These are phyloP conservation scores for Lentinula sp. DNA, from an alignment of 768 basidiomycete species.

Conservation along the genomic window DNA sequence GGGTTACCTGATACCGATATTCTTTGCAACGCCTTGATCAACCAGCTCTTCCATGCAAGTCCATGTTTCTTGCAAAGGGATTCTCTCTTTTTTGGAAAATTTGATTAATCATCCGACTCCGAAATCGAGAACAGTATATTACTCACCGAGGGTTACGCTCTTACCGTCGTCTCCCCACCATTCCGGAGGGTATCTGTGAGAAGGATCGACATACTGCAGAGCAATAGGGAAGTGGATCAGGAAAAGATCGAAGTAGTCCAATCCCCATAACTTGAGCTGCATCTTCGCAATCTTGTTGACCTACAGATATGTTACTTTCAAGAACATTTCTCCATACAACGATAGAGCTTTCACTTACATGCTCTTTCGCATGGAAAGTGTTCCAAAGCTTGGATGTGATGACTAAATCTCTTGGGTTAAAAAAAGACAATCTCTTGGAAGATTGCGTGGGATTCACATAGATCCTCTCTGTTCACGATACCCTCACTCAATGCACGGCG, in stretches of 20 bases:
- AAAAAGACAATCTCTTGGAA: background rate
- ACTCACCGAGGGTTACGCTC: conserved; percentile 53
- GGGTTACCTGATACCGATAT: conserved; percentile 69
- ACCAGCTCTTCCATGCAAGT: conserved; percentile 74
- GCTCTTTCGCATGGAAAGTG: conserved; percentile 77
- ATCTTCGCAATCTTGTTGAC: conserved; percentile 48
- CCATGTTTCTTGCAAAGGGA: conserved; percentile 82
- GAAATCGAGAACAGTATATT: background rate
- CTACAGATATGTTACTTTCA: conserved; percentile 19
- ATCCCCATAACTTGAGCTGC: conserved; percentile 77
- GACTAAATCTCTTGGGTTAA: conserved; percentile 31
- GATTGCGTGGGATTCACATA: conserved; percentile 49
- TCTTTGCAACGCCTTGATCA: conserved; percentile 62
- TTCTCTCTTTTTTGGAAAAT: conserved; percentile 38
- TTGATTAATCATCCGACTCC: background rate
- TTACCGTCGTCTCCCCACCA: conserved; percentile 75
- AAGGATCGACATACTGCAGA: conserved; percentile 73
- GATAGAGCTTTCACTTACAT: conserved; percentile 35
- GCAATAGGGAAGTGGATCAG: conserved; percentile 84
- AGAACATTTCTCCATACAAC: background rate
- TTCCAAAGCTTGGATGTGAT: conserved; percentile 92
- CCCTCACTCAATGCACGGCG: conserved; percentile 74
- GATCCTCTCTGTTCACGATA: conserved; percentile 80
- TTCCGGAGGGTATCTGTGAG: conserved; percentile 72
- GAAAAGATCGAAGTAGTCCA: conserved; percentile 81